These are phyloP conservation scores for Scleromitrula shiraiana DNA, from an alignment of 2,329 filamentous ascomycete genomes.

Conservation along the genomic window DNA sequence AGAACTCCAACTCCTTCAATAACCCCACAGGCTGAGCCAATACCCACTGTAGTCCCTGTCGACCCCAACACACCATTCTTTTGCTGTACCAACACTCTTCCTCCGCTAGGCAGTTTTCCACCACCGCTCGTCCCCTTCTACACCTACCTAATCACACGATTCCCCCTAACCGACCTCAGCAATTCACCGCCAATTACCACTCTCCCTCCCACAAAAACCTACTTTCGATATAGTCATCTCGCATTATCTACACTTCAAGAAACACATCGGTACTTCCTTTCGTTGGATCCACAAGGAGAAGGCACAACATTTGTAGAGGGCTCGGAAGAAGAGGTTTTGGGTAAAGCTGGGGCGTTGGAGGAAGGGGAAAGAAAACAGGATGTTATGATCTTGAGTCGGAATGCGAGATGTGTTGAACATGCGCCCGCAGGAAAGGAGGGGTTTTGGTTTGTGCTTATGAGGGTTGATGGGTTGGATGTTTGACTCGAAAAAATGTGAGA, in stretches of 20 bases:
- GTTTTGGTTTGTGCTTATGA: not conserved
- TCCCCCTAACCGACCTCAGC: not conserved
- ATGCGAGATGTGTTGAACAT: slow-evolving; percentile 4
- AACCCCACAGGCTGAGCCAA: too few relatives aligned
- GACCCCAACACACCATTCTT: not conserved
- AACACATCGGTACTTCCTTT: not conserved
- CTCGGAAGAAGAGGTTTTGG: not conserved
- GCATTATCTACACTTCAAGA: not conserved
- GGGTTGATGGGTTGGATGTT: not conserved
- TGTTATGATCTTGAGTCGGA: slow-evolving; percentile 8
- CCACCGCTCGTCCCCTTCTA: not conserved
- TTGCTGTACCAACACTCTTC: not conserved
- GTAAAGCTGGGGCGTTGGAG: not conserved
- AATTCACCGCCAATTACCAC: not conserved
- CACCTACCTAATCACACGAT: not conserved
- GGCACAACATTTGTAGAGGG: not conserved
- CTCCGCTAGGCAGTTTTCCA: not conserved
- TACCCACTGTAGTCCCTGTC: not conserved
- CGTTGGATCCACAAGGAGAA: not conserved
- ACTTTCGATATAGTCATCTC: slow-evolving; percentile 3
- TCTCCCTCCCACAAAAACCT: not conserved
- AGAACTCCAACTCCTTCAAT: too few relatives aligned
- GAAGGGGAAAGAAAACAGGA: not conserved
- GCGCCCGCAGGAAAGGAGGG: not conserved
- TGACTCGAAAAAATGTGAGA: too few relatives aligned